Percentiles rank a stretch among this genome's conserved stretches.
These are phyloP conservation scores for Epithemia pelagica DNA, from an alignment of 108 stramenopile genomes.

Conservation along the genomic window DNA sequence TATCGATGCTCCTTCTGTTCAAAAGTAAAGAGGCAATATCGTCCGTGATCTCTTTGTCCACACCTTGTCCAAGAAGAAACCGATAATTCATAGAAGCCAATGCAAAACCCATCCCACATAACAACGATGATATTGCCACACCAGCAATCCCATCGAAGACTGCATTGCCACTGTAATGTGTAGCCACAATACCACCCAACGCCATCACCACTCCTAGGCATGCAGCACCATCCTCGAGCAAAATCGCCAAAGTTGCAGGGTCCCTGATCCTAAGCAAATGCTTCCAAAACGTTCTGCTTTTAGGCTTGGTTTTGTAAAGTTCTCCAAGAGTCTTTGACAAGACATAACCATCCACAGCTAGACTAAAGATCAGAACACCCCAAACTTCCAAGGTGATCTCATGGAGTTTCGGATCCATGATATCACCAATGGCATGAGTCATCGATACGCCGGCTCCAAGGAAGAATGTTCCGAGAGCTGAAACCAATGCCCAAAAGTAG, in stretches of 20 bases:
- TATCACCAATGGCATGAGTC: conserved; percentile 68
- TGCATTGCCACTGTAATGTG: conserved; percentile 74
- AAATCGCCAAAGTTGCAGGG: conserved; percentile 90
- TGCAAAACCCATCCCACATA: conserved; percentile 84
- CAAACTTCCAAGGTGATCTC: conserved; percentile 78
- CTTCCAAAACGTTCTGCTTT: conserved; percentile 39
- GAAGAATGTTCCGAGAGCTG: conserved; percentile 94
- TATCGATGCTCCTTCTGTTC: conserved; percentile 73
- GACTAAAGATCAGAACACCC: conserved; percentile 78
- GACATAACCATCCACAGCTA: conserved; percentile 86
- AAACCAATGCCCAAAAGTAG: conserved; percentile 92
- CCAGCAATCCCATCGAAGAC: conserved; percentile 91
- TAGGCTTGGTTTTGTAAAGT: conserved; percentile 45
- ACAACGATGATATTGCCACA: conserved; percentile 76
- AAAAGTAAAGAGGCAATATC: conserved; percentile 83
- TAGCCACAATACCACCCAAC: conserved; percentile 80
- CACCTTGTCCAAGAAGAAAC: conserved; percentile 91
- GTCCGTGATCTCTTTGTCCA: conserved; percentile 76
- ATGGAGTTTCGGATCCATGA: conserved; percentile 55
- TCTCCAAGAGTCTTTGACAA: conserved; percentile 67
- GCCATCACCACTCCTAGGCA: conserved; percentile 93
- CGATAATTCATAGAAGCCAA: conserved; percentile 85
- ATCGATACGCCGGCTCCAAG: conserved; percentile 90
- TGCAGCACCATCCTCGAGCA: conserved; percentile 95
- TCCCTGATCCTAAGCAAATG: conserved; percentile 79